These are phyloP conservation scores for Apiospora arundinis DNA, from an alignment of 2,329 filamentous ascomycete species.

Conservation along the genomic window DNA sequence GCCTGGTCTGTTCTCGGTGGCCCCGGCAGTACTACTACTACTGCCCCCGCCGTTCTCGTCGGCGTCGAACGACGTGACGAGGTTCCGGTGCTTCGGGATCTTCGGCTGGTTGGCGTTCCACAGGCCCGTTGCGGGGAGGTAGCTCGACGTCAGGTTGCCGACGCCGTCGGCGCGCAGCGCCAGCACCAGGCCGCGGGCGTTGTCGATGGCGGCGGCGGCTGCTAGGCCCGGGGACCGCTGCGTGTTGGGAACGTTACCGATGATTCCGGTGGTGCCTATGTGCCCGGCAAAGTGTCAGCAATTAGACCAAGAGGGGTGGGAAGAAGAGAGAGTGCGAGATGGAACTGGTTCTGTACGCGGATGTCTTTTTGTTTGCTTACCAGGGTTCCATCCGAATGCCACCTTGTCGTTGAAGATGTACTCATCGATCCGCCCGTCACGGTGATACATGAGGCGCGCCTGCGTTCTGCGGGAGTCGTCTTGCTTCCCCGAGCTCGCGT, in stretches of 20 bases:
- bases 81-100: background rate
- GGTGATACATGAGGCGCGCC: background rate
- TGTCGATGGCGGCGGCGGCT: background rate
- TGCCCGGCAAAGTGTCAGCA: background rate
- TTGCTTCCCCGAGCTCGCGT: background rate
- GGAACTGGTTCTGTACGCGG: background rate
- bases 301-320: background rate
- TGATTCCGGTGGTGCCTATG: background rate
- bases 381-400: background rate
- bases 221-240: background rate
- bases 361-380: background rate
- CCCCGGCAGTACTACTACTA: too few relatives aligned
- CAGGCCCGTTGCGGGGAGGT: background rate
- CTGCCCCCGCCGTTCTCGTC: background rate
- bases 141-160: slow-evolving; percentile 6
- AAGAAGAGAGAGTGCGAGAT: too few relatives aligned
- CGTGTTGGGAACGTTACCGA: background rate
- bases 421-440: background rate
- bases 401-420: background rate
- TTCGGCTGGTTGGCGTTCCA: background rate
- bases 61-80: background rate
- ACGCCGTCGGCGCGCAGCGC: background rate
- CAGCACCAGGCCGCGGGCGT: background rate
- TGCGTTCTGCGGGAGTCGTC: background rate
- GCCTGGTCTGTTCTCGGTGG: background rate